These are phyloP conservation scores for Meyerozyma smithsonii DNA, from an alignment of 1,139 yeast genomes.

Conservation along the genomic window DNA sequence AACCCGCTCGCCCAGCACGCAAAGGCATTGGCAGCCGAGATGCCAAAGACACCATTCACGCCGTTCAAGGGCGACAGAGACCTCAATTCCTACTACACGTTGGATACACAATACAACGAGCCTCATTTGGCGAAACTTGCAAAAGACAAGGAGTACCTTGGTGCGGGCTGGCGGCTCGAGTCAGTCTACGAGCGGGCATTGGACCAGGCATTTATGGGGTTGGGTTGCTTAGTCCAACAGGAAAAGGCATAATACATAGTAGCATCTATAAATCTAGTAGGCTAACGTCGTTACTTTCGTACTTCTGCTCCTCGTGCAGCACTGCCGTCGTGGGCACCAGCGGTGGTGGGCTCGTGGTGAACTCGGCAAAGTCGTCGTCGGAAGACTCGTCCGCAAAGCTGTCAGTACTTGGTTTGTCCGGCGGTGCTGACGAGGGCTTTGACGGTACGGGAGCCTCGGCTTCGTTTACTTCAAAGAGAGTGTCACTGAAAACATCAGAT, in stretches of 20 bases:
- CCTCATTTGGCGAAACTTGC: constrained; percentile 51
- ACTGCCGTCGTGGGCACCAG: neutral
- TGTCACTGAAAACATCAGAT: neutral
- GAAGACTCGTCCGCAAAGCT: neutral
- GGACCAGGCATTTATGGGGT: constrained; percentile 85
- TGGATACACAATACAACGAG: constrained; percentile 41
- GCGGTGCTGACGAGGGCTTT: neutral
- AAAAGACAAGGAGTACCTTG: constrained; percentile 64
- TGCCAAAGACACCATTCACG: constrained; percentile 64
- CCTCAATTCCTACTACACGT: constrained; percentile 30
- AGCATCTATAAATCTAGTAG: constrained; percentile 2
- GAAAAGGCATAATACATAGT: constrained; percentile 41
- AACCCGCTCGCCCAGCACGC: constrained; percentile 22
- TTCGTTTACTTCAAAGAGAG: neutral
- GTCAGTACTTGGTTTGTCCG: neutral
- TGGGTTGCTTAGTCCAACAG: constrained; percentile 70
- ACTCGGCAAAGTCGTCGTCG: neutral
- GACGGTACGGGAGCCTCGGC: neutral
- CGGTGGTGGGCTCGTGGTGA: constrained; percentile 1
- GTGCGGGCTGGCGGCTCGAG: constrained; percentile 79
- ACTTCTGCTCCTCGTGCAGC: neutral
- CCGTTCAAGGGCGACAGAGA: constrained; percentile 92
- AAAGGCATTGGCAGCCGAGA: constrained; percentile 17
- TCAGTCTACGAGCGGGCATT: constrained; percentile 71
- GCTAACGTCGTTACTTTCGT: neutral